Percentiles rank a stretch among this genome's conserved stretches.
phyloP scores from a whole-genome alignment of 306 rosid genomes.

The Amphicarpaea edgeworthii region DNA sequence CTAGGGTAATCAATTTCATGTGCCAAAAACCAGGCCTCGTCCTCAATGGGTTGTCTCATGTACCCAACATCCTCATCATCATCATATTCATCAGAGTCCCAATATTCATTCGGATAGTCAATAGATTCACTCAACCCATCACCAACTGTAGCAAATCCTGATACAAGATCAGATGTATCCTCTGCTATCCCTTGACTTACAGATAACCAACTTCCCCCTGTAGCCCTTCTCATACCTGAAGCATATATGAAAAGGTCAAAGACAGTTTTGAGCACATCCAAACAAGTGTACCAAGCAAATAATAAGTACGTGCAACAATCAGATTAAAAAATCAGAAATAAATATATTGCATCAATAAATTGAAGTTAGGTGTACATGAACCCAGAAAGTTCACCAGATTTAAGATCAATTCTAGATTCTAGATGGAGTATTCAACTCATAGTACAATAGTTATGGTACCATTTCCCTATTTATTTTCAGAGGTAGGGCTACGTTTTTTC shows the following conservation, averaged over 20 bases:
- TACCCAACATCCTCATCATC: slow-evolving; percentile 92
- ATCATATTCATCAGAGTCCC: slow-evolving; percentile 95
- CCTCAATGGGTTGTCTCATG: slow-evolving; percentile 94
- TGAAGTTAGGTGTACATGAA: neutral
- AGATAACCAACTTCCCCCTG: slow-evolving; percentile 87
- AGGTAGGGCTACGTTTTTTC: neutral
- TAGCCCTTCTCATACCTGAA: slow-evolving; percentile 70
- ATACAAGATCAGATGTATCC: slow-evolving; percentile 88
- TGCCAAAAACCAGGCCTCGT: slow-evolving; percentile 89
- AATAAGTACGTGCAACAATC: slow-evolving; percentile 9
- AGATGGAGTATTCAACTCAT: slow-evolving; percentile 20
- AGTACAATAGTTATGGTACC: neutral
- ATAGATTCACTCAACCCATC: slow-evolving; percentile 86
- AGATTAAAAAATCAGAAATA: slow-evolving; percentile 32
- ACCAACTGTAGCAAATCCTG: slow-evolving; percentile 81
- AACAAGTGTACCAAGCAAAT: slow-evolving; percentile 16
- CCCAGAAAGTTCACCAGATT: slow-evolving; percentile 22
- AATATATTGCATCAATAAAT: neutral
- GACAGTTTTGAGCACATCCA: slow-evolving; percentile 15
- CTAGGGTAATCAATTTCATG: slow-evolving; percentile 95
- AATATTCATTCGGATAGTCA: slow-evolving; percentile 82
- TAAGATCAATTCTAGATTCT: slow-evolving; percentile 20
- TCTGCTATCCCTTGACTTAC: slow-evolving; percentile 93
- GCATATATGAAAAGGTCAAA: slow-evolving; percentile 43
- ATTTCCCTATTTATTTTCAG: neutral